Evolutionary conservation across 805 yeast species (phyloP), one percentile per base, ranked within the genome.

Genomic region (Wickerhamiella brachini): DNA sequence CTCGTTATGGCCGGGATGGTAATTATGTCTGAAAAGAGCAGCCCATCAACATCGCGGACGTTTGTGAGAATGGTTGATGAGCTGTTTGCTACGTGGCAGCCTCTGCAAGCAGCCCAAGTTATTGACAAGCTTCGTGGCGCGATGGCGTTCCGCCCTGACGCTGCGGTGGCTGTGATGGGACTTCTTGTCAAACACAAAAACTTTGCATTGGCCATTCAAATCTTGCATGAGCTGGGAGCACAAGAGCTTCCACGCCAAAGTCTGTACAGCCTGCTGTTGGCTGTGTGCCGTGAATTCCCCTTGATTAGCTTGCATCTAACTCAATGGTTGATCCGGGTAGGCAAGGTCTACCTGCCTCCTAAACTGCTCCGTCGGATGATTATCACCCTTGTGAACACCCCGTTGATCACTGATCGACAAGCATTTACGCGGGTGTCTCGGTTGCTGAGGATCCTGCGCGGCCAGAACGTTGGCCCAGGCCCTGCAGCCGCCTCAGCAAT

Each of bases 1-100:
- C 53, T 64, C 10, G 49, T 63, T 1, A 50, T 59, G 6, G 60
- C 61, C 2, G 67, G 66, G 1, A 48, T 64, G 53, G 47, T 56
- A 3, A 31, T 63, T 7, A 54, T 62, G 22, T 46, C 59, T 0
- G 66, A 63, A 44, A 62, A 61, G 51, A 18, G 37, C 7, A 29
- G 20, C 17, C 22, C 18, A 2, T 31, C 26, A n/a, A 26, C 26
- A 17, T n/a, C 39, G 44, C 18, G 42, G 9, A 41, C 41, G 37
- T 26, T 43, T 20, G 42, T 29, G 37, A n/a, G 17, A 7, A 26
- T 49, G 17, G 44, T 60, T 2, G 34, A 47, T 12, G 57, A 51
- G 9, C 47, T 62, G 12, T 57, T 61, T 37, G 48, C 46, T 13
- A 34, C 48, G 20, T 57, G 61, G 61, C 49, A 53, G 18, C 47